These are phyloP conservation scores for Pseudisothecium myosuroides DNA, from an alignment of 225 moss, liverwort and hornwort species.

Conservation along the genomic window DNA sequence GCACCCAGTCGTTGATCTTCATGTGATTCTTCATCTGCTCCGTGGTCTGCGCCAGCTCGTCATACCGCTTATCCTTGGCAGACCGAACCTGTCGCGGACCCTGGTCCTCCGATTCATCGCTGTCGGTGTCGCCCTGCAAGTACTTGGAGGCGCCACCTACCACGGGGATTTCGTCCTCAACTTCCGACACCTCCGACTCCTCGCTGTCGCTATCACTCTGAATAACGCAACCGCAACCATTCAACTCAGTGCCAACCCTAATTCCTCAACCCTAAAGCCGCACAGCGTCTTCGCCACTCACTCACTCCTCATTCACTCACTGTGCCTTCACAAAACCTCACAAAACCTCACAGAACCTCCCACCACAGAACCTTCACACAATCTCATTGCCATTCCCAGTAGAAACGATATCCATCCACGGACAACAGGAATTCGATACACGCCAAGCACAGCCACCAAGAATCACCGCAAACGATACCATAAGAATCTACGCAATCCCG, in stretches of 20 bases:
- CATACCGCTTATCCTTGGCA: slow-evolving; percentile 83
- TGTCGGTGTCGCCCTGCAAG: slow-evolving; percentile 40
- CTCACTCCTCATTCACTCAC: background rate
- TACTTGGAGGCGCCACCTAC: slow-evolving; percentile 24
- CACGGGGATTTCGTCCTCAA: slow-evolving; percentile 16
- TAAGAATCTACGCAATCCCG: background rate
- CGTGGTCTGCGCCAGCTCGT: slow-evolving; percentile 82
- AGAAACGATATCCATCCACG: background rate
- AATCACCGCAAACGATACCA: background rate
- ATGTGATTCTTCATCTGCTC: slow-evolving; percentile 89
- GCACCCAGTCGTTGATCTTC: slow-evolving; percentile 98
- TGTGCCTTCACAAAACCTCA: background rate
- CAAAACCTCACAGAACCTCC: background rate
- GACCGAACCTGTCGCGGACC: slow-evolving; percentile 67
- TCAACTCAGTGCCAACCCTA: background rate
- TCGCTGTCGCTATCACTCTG: slow-evolving; percentile 38
- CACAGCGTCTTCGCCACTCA: background rate
- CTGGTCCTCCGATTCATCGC: slow-evolving; percentile 78
- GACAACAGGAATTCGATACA: background rate
- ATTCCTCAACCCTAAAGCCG: background rate
- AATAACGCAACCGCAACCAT: background rate
- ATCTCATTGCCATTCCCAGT: background rate
- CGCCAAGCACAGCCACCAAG: background rate
- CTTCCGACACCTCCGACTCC: slow-evolving; percentile 21
- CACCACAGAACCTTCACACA: background rate